Conservation (phyloP, 208 protist genomes). For the Leishmania guyanensis region DNA sequence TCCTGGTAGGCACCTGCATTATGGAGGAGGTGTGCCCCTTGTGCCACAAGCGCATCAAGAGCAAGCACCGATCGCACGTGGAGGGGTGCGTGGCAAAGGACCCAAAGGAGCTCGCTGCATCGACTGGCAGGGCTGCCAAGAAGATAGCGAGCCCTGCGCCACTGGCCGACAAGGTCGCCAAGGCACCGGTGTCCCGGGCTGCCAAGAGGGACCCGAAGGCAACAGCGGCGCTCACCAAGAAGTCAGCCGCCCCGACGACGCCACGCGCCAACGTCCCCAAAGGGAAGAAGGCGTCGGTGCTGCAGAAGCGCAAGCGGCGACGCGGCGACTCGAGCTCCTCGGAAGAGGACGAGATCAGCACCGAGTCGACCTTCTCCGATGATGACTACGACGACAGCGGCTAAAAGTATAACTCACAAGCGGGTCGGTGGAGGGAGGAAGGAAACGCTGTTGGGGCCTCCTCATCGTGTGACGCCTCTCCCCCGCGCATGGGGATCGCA, state of each 20-base stretch:
- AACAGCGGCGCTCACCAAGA: slow-evolving; percentile 8
- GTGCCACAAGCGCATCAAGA: slow-evolving; percentile 52
- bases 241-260: neutral
- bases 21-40: slow-evolving; percentile 74
- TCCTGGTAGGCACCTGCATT: slow-evolving; percentile 62
- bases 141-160: neutral
- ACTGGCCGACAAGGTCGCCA: neutral
- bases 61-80: slow-evolving; percentile 62
- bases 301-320: slow-evolving; percentile 25
- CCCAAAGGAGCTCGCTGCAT: neutral
- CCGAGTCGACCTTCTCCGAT: slow-evolving; percentile 22
- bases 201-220: slow-evolving; percentile 13
- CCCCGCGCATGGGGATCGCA: neutral
- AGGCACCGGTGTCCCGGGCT: neutral
- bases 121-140: neutral
- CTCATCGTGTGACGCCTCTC: neutral
- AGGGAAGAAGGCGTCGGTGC: slow-evolving; percentile 28
- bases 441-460: neutral
- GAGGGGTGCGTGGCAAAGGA: slow-evolving; percentile 44
- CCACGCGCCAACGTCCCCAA: slow-evolving; percentile 12
- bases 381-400: slow-evolving; percentile 29
- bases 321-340: slow-evolving; percentile 32
- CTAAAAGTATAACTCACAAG: neutral
- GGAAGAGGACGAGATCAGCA: slow-evolving; percentile 28
- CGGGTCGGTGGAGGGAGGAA: neutral